Base-by-base conservation (phyloP, 768 basidiomycete species). In the Podaxis rugospora region DNA sequence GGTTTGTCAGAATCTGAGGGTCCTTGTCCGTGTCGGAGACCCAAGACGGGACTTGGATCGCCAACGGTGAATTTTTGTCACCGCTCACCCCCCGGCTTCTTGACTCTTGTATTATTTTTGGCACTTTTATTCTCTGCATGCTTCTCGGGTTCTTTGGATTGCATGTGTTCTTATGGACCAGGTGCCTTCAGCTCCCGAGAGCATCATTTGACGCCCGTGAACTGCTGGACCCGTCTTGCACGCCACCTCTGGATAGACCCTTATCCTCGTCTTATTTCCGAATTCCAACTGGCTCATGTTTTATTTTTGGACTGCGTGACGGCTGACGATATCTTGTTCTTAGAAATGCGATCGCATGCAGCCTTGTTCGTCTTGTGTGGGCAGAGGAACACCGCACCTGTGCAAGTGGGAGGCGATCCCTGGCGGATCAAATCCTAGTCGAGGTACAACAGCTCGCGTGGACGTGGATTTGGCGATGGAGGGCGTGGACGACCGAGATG, bases 331-430 rank as follows among this genome's bases (percentile, higher is more conserved):
- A 36, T 59, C 16, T 53, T 42, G 52, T 63, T 59, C 53, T 36
- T 61, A 84, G 83, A 81, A 82, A 78, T 85, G 82, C 63, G 82
- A 80, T 66, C 69, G 76, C 53, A 75, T 73, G 57, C 75, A 76
- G 62, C 77, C 78, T 18, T 79, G 78, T 63, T 76, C 75, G 16
- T 66, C 76, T 9, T 79, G 76, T 63, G 69, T 74, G 25, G 72
- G 72, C 40, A 66, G 76, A 52, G 78, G 75, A 23, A 76, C 77
- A 36, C 64, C 74, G 28, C 78, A 81, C 69, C 69, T 81, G 4
- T 81, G 80, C 67, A 74, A 77, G 40, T 79, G 78, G 78, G 78
- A 78, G 66, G 72, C 69, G 11, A 78, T 76, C 9, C 79, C 79
- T 27, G 66, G 77, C 44, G 76, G 77, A 21, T 74, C 7, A 2